phyloP scores from a whole-genome alignment of 2,329 filamentous ascomycete genomes.

The Colletotrichum melonis region DNA sequence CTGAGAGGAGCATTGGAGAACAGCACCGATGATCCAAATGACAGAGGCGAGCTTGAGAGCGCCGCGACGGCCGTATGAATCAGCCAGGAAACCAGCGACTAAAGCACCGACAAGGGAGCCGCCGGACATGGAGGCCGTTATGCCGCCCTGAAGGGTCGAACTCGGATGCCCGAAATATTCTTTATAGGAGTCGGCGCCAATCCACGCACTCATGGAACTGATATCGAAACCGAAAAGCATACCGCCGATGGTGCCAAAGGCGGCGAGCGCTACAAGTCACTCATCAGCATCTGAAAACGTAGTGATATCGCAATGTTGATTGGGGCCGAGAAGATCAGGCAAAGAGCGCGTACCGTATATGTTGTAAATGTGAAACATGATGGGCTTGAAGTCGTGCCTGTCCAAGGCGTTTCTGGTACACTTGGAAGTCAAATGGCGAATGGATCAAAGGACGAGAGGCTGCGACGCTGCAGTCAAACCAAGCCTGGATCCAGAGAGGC shows the following conservation, averaged over 20 bases:
- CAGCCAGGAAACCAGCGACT: constrained; percentile 60
- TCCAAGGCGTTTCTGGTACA: background rate
- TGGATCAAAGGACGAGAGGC: background rate
- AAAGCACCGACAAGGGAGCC: constrained; percentile 63
- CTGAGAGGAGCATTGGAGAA: constrained; percentile 68
- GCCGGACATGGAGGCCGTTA: constrained; percentile 62
- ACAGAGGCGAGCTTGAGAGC: constrained; percentile 57
- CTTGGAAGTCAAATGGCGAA: too few relatives aligned
- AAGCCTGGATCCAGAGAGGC: background rate
- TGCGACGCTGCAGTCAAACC: background rate
- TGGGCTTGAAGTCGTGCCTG: constrained; percentile 14
- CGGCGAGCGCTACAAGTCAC: constrained; percentile 45
- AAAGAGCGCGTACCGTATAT: constrained; percentile 45
- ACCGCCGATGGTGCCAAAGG: constrained; percentile 54
- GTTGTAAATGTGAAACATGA: constrained; percentile 50
- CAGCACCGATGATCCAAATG: constrained; percentile 68
- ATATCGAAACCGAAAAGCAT: constrained; percentile 67
- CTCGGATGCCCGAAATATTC: constrained; percentile 62
- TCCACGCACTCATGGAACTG: constrained; percentile 68
- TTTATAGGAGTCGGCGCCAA: constrained; percentile 62
- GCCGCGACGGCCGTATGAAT: constrained; percentile 58
- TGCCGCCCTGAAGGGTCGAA: constrained; percentile 60
- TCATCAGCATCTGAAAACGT: background rate
- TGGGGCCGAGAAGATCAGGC: background rate
- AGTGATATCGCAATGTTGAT: too few relatives aligned